Evolutionary conservation across 768 basidiomycete species (phyloP).

Genomic region (Leucocoprinus leucothites): DNA sequence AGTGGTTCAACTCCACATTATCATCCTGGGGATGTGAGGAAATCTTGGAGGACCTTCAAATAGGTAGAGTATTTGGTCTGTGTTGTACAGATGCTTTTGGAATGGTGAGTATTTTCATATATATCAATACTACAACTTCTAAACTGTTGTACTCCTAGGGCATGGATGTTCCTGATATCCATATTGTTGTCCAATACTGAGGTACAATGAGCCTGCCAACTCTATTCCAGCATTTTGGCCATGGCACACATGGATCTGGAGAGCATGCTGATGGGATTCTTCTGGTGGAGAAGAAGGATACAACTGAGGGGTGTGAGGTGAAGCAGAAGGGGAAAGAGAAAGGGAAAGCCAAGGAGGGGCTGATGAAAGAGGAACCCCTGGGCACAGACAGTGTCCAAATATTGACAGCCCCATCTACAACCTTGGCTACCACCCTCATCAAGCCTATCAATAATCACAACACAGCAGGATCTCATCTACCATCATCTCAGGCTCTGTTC

Average conservation of each 20-base stretch:
- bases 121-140: background rate
- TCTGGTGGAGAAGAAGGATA: background rate
- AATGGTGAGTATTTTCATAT: background rate
- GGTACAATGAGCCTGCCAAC: background rate
- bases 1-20: background rate
- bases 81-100: background rate
- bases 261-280: background rate
- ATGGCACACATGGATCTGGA: background rate
- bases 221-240: background rate
- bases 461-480: too few species aligned
- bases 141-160: background rate
- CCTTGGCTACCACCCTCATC: too few species aligned
- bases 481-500: too few species aligned
- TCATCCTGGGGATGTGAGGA: background rate
- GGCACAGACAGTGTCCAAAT: too few species aligned
- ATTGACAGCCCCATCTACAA: too few species aligned
- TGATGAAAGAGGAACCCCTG: too few species aligned
- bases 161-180: background rate
- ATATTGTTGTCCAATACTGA: background rate
- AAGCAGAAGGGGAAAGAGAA: too few species aligned
- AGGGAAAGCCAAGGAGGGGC: too few species aligned
- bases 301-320: background rate
- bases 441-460: too few species aligned
- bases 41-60: background rate
- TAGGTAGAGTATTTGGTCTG: background rate